Evolutionary conservation across 2,329 filamentous ascomycete species (phyloP), one percentile per base, ranked within the genome.

Genomic region (Dactylonectria estremocensis): DNA sequence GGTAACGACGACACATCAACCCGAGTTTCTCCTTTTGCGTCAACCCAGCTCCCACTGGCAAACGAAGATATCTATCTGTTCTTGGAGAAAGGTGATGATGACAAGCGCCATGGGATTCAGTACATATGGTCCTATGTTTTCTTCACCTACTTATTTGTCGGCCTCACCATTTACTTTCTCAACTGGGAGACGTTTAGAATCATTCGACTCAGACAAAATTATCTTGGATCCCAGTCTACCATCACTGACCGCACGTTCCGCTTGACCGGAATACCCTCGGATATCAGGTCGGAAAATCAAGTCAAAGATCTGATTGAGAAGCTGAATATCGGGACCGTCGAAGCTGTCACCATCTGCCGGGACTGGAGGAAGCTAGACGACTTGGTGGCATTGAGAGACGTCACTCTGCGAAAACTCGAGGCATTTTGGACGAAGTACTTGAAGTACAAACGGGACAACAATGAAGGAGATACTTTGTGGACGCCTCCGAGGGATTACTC

Each of bases 91-190:
- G 73, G 72, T 3, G 77, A 79, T 40, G 79, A 79, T 69, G 80
- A 82, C 46, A 75, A 71, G 61, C 79, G 78, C 55, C 78, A 76
- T 56, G 78, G 81, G 45, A 73, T 62, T 11, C 69, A 74, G 8
- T 97, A 95, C 75, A 83, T 98, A 1, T 98, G 95, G 95, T 93
- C 95, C 76, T 98, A 98, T 77, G 89, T 97, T 14, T 86, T 93
- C n/a, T 99, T 99, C 75, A 93, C 95, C 1, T 99, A 98, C 83
- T 87, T 98, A 57, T 99, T 98, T 80, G 95, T 92, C 6, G 89
- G 85, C 2, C 82, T 98, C 48, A 93, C 93, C 0, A 84, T 98
- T 13, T 97, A 95, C 78, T 89, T 95, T 73, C 90, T 98, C 75
- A 90, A 95, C 66, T 88, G 88, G 48, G 92, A 97, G 81, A 98